Evolutionary conservation across 1,284 basidiomycete species (phyloP), one percentile per base, ranked within the genome.

Genomic region (Tylopilus sp.): DNA sequence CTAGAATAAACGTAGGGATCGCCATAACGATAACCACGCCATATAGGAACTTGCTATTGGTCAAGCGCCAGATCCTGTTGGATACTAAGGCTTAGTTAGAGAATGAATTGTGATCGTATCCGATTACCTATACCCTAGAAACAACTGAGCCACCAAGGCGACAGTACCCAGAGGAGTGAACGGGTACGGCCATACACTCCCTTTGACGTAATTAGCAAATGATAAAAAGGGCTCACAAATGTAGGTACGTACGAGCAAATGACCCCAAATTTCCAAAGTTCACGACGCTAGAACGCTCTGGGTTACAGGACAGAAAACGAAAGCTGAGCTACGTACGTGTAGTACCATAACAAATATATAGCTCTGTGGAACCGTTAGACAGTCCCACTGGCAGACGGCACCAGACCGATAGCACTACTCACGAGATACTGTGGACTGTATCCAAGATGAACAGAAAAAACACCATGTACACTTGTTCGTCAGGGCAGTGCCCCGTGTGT

Each of bases 131-230:
- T 52, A 56, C 0, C 62, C 69, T 18, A 69, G 57, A 38, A 58
- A 65, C 2, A 62, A 19, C 26, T 86, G 84, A 1, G 84, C 82
- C 22, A 81, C 67, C 81, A 10, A 83, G 68, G 0, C 33, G 33
- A 82, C 78, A 2, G 82, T 85, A 8, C 81, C 80, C 26, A 81
- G 71, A 7, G 83, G 82, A 3, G 84, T 85, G 65, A 84, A 82
- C 0, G 80, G 78, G 58, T 82, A 81, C 4, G 83, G 81, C 85
- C 84, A 72, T 58, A 24, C 33, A 19, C 15, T 26, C 7, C 60
- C 71, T 74, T 54, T 18, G 3, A 41, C 15, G 24, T 29, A 6
- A 13, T 71, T 12, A 64, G 44, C 13, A 56, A 22, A 58, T 3
- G 2, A 51, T 41, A 32, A 15, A 36, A 19, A 19, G 47, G 29